Evolutionary conservation across 129 eudicot genomes (phyloP), one percentile per base, ranked within the genome.

Genomic region (Silybum marianum): DNA sequence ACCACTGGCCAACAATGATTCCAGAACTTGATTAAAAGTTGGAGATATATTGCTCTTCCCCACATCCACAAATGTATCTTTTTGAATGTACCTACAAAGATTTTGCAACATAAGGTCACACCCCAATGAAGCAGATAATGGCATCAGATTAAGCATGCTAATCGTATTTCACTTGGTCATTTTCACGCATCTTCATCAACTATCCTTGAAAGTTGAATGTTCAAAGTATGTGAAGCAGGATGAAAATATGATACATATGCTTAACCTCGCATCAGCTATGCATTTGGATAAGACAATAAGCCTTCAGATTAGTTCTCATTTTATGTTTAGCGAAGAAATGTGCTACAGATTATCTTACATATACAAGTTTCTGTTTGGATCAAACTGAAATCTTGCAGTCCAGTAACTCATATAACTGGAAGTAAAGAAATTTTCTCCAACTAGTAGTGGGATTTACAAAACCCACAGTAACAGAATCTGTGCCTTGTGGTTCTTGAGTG

Each of bases 31-130:
- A 87, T 89, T 54, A 77, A 95, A 95, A 81, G 95, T 85, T 72
- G 89, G 92, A 81, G 99, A 95, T 58, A 46, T 86, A 36, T 67
- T 68, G 76, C 89, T 80, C 80, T 91, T 93, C 34, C 97, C 99
- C 80, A 95, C 97, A 75, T 95, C 97, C 87, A 95, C 93, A 80
- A 89, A 86, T 89, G 95, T 88, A 30, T 79, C 97, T 77, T 95
- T 89, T 62, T 85, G 89, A 72, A 95, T 89, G 84, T 95, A 91
- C 87, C 99, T 95, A 86, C 83, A 88, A 68, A 76, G 22, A 58
- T 42, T 65, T 70, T 66, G 70, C 74, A 73, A 75, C 80, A 77
- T 39, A 34, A 66, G 71, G 44, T 40, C 77, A 71, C 72, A 58
- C 73, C 51, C 21, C 23, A 62, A 10, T 25, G 67, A 72, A 72